Evolutionary conservation across 306 rosid species (phyloP), one percentile per base, ranked within the genome.

Genomic region (Begonia fuchsioides): DNA sequence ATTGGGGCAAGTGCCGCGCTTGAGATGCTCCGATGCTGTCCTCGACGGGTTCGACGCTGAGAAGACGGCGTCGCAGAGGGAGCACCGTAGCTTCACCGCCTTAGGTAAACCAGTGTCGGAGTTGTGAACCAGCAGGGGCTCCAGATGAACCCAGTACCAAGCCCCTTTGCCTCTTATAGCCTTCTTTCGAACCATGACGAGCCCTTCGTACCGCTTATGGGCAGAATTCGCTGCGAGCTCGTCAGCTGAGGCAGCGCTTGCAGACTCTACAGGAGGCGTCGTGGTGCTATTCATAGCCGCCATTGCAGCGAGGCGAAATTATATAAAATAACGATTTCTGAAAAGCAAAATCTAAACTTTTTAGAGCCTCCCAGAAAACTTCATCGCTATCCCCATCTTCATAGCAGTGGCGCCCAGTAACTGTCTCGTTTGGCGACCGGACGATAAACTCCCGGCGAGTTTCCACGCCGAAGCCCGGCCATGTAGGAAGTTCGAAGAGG

Each of bases 111-210:
- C 94, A 3, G 88, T 80, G 32, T 88, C 96, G 44, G 72, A 13
- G 72, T 78, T 68, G 35, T 66, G 83, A 43, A 78, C 68, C 26
- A 88, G 64, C 17, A 88, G 15, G 46, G 96, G 96, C 59, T 88
- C 94, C 12, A 88, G 52, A 80, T 83, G 96, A 9, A 69, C 68
- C 96, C 96, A 88, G 51, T 88, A 88, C 96, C 96, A 88, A 14
- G 96, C 96, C 5, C 96, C 96, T 69, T 88, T 88, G 0, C 96
- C 96, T 60, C 81, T 88, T 52, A 88, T 67, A 13, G 96, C 96
- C 53, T 88, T 88, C 49, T 64, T 78, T 19, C 96, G 80, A 46
- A 88, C 96, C 83, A 61, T 74, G 8, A 81, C 64, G 45, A 88
- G 50, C 12, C 96, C 94, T 56, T 88, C 95, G 63, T 72, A 88